Percentiles rank a stretch among this genome's conserved stretches.
Conservation (phyloP, 2,329 filamentous ascomycete genomes). For the Fusarium chlamydosporum region DNA sequence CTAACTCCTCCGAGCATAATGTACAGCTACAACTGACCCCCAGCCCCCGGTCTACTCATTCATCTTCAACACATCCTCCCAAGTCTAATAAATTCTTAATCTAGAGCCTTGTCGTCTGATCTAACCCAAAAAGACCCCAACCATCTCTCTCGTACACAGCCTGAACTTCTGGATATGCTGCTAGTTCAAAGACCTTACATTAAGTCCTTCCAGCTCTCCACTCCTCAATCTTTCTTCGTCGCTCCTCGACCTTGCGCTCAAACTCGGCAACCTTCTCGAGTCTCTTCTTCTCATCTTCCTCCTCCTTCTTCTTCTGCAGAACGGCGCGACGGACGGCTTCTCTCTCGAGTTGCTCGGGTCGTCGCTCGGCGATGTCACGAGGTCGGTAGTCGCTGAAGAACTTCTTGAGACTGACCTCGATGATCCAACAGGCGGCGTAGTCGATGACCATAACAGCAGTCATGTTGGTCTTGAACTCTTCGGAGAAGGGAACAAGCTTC, state of each 20-base stretch:
- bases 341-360: conserved; percentile 86
- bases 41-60: conserved; percentile 1
- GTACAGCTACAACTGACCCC: conserved; percentile 24
- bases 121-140: conserved; percentile 22
- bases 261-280: conserved; percentile 71
- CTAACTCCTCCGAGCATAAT: conserved; percentile 37
- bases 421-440: conserved; percentile 86
- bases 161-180: background rate
- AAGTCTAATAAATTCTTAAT: conserved; percentile 33
- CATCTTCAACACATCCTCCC: conserved; percentile 7
- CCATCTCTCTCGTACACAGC: conserved; percentile 5
- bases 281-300: conserved; percentile 68
- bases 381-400: conserved; percentile 92
- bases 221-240: conserved; percentile 63
- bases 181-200: background rate
- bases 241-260: conserved; percentile 70
- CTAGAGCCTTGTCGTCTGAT: conserved; percentile 33
- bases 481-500: conserved; percentile 89
- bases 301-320: conserved; percentile 60
- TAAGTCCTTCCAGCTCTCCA: conserved; percentile 58
- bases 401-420: conserved; percentile 88
- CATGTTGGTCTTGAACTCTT: conserved; percentile 90
- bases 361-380: conserved; percentile 89
- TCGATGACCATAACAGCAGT: conserved; percentile 88
- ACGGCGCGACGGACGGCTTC: conserved; percentile 75